These are phyloP conservation scores for Lepidium sativum DNA, from an alignment of 345 rosid species.

Conservation along the genomic window DNA sequence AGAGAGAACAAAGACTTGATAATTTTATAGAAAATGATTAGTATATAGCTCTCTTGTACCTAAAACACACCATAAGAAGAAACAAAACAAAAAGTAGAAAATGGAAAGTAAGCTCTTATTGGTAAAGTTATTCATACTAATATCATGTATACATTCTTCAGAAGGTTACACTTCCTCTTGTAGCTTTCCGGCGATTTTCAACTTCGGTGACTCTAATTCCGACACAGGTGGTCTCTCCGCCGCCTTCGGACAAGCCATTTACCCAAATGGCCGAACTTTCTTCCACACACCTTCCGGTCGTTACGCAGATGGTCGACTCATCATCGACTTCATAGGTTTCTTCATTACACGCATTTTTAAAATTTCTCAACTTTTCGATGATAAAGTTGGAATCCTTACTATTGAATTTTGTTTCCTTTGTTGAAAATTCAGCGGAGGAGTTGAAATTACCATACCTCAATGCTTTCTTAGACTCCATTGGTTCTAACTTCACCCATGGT, in stretches of 20 bases:
- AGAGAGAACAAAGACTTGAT: no score
- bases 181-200: conserved; percentile 26
- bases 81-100: background rate
- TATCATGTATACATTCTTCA: conserved; percentile 10
- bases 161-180: background rate
- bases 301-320: conserved; percentile 55
- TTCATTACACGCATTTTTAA: background rate
- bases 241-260: conserved; percentile 47
- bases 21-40: background rate
- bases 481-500: conserved; percentile 72
- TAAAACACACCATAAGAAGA: background rate
- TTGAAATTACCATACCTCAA: conserved; percentile 44
- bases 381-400: background rate
- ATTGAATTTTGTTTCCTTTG: background rate
- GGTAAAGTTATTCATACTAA: background rate
- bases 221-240: conserved; percentile 56
- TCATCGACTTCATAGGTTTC: conserved; percentile 58
- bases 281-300: conserved; percentile 56
- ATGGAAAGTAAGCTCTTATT: conserved; percentile 1
- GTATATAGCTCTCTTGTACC: background rate
- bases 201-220: conserved; percentile 42
- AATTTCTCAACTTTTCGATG: background rate
- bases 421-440: conserved; percentile 34
- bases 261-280: conserved; percentile 48
- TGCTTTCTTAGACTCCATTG: conserved; percentile 55